Evolutionary conservation across 441 rosid species (phyloP).

Genomic region (Flueggea neowawraea): DNA sequence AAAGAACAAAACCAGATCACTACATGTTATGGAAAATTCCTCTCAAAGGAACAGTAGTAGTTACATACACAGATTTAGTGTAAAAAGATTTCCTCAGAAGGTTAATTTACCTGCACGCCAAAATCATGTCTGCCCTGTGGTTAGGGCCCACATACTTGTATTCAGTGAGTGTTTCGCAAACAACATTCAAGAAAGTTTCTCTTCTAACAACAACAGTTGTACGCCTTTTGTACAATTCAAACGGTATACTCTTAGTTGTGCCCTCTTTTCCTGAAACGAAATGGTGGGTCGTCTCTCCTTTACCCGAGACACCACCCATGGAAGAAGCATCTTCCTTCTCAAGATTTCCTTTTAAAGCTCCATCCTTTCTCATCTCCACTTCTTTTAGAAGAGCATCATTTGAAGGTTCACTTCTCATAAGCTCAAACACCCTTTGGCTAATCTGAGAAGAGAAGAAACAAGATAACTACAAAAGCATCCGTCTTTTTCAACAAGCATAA

Average conservation of each 20-base stretch:
- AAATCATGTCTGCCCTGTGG: slow-evolving; percentile 89
- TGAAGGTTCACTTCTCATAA: slow-evolving; percentile 56
- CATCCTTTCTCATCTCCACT: slow-evolving; percentile 21
- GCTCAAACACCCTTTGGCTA: slow-evolving; percentile 76
- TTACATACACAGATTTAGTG: not conserved
- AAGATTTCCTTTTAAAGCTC: slow-evolving; percentile 30
- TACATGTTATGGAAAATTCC: too few relatives aligned
- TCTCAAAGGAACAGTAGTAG: not conserved
- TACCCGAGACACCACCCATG: slow-evolving; percentile 17
- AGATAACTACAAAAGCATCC: too few relatives aligned
- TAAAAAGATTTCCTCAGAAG: slow-evolving; percentile 2
- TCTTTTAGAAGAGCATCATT: slow-evolving; percentile 36
- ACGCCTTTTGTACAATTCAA: slow-evolving; percentile 88
- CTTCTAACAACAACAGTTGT: slow-evolving; percentile 78
- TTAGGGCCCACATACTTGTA: slow-evolving; percentile 93
- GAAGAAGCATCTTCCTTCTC: slow-evolving; percentile 27
- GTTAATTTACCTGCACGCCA: slow-evolving; percentile 85
- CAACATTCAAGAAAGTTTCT: slow-evolving; percentile 70
- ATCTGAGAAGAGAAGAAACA: slow-evolving; percentile 50
- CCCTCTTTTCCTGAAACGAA: slow-evolving; percentile 34
- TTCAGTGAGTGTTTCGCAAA: slow-evolving; percentile 75
- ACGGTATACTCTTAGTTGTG: slow-evolving; percentile 47
- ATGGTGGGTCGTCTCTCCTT: slow-evolving; percentile 21
- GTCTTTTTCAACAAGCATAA: too few relatives aligned
- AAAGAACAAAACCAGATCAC: too few relatives aligned